phyloP scores from a whole-genome alignment of 257 asterid species.

The Ilex aquifolium region DNA sequence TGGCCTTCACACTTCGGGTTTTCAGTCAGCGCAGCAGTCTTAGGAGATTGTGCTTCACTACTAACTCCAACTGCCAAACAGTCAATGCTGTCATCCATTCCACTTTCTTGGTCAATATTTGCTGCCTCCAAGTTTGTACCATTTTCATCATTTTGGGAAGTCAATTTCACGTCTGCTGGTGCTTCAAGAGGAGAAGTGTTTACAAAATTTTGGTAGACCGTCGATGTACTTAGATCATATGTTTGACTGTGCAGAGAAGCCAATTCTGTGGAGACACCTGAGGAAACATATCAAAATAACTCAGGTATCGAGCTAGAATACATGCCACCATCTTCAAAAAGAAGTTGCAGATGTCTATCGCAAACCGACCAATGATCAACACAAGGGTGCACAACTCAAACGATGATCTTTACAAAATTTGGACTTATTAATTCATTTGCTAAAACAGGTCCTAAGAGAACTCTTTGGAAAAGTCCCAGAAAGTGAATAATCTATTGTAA shows the following conservation, averaged over 20 bases:
- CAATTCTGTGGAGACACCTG: conserved; percentile 64
- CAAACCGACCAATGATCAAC: not conserved
- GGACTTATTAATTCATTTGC: too few species aligned
- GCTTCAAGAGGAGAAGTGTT: conserved; percentile 24
- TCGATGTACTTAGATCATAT: conserved; percentile 53
- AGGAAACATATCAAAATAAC: conserved; percentile 1
- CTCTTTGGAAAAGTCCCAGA: too few species aligned
- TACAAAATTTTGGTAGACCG: conserved; percentile 34
- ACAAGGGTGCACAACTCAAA: not conserved
- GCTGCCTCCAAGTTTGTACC: conserved; percentile 14
- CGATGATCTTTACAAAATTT: too few species aligned
- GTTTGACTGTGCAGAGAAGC: conserved; percentile 47
- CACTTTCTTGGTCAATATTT: conserved; percentile 18
- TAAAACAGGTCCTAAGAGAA: too few species aligned
- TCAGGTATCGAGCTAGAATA: not conserved
- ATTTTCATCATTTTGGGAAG: conserved; percentile 35
- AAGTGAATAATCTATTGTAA: too few species aligned
- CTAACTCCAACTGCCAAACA: conserved; percentile 24
- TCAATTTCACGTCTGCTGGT: conserved; percentile 19
- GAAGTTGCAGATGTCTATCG: not conserved
- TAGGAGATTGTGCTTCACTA: conserved; percentile 22
- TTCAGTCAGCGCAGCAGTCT: conserved; percentile 24
- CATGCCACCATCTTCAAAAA: not conserved
- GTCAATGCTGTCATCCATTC: conserved; percentile 18
- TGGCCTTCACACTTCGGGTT: conserved; percentile 25